A percentile compares a stretch with the other conserved stretches of the same genome.
These are phyloP conservation scores for Lathyrus tuberosus DNA, from an alignment of 306 rosid genomes.

Conservation along the genomic window DNA sequence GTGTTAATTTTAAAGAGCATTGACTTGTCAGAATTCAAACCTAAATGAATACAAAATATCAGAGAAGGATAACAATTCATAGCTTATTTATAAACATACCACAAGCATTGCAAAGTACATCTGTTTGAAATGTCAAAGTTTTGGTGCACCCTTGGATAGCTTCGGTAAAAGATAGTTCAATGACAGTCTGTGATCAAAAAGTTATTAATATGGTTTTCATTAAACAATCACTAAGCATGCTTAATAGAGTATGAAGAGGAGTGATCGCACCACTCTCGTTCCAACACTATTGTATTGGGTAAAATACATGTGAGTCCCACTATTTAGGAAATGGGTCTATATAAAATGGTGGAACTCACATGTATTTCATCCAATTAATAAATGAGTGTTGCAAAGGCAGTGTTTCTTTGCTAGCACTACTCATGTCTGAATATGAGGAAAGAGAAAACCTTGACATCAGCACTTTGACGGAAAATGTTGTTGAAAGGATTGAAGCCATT, in stretches of 20 bases:
- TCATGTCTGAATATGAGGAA: slow-evolving; percentile 15
- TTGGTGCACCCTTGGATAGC: slow-evolving; percentile 93
- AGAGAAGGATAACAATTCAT: slow-evolving; percentile 27
- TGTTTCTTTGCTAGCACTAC: no score
- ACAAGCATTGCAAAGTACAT: slow-evolving; percentile 76
- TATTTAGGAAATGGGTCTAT: no score
- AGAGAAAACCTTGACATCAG: slow-evolving; percentile 84
- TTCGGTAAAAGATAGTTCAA: slow-evolving; percentile 95
- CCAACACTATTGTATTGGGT: no score
- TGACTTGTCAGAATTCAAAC: slow-evolving; percentile 2
- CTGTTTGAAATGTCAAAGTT: slow-evolving; percentile 70
- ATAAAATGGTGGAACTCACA: no score
- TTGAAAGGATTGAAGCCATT: slow-evolving; percentile 51
- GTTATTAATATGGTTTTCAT: slow-evolving; percentile 28
- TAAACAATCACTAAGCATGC: slow-evolving; percentile 18
- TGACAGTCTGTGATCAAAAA: slow-evolving; percentile 53
- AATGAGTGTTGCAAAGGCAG: no score
- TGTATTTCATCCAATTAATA: no score
- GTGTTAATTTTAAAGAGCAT: slow-evolving; percentile 29
- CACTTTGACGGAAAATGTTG: slow-evolving; percentile 66
- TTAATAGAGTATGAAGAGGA: not conserved
- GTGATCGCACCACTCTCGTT: no score
- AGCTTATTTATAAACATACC: slow-evolving; percentile 57
- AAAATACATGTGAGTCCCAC: no score
- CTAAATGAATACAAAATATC: slow-evolving; percentile 27